Percentiles rank a stretch among this genome's conserved stretches.
phyloP scores from a whole-genome alignment of 2,329 filamentous ascomycete genomes.

The Clathrospora elynae region DNA sequence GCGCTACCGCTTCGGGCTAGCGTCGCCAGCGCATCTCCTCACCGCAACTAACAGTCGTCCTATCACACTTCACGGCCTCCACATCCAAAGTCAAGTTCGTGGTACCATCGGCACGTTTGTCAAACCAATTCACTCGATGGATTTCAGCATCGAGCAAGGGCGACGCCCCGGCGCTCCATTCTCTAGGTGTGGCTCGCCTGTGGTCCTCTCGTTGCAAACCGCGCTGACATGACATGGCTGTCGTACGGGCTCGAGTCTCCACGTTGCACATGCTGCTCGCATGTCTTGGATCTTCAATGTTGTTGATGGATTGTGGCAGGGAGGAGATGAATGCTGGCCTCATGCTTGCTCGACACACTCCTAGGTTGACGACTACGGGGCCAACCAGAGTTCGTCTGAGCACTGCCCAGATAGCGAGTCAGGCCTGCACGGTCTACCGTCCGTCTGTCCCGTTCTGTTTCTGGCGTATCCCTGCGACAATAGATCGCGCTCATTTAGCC shows the following conservation, averaged over 20 bases:
- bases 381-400: constrained; percentile 28
- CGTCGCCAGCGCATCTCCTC: constrained; percentile 46
- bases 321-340: constrained; percentile 17
- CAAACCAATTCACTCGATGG: constrained; percentile 29
- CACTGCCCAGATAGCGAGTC: constrained; percentile 24
- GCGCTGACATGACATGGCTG: constrained; percentile 44
- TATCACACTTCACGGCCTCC: constrained; percentile 40
- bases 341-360: constrained; percentile 4
- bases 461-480: constrained; percentile 36
- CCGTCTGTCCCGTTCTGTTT: constrained; percentile 43
- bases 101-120: constrained; percentile 46
- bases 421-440: constrained; percentile 43
- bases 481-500: constrained; percentile 43
- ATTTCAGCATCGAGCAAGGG: constrained; percentile 19
- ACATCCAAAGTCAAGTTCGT: constrained; percentile 44
- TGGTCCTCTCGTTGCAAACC: constrained; percentile 24
- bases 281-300: constrained; percentile 14
- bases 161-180: constrained; percentile 23
- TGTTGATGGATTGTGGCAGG: constrained; percentile 26
- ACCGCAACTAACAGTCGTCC: constrained; percentile 42
- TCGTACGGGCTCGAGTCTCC: constrained; percentile 46
- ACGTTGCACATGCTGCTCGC: constrained; percentile 44
- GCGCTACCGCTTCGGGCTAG: constrained; percentile 26
- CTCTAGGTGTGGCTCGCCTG: constrained; percentile 26
- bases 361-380: constrained; percentile 9